Percentiles rank a stretch among this genome's conserved stretches.
phyloP scores from a whole-genome alignment of 495 filamentous ascomycete species.

The Tuber melanosporum region DNA sequence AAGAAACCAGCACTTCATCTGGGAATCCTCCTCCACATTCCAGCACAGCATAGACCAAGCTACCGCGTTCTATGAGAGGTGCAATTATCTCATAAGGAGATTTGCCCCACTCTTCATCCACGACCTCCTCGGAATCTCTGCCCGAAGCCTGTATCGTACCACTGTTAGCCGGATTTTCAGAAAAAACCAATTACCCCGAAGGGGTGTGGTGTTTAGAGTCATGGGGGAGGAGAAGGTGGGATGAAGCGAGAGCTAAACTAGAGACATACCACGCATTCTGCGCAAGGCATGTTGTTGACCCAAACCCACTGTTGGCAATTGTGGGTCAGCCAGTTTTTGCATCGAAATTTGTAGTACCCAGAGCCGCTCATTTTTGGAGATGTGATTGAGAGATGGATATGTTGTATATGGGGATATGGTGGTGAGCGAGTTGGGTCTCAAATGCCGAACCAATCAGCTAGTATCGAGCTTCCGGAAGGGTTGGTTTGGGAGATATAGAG shows the following conservation, averaged over 20 bases:
- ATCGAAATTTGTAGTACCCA: conserved; percentile 57
- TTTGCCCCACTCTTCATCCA: background rate
- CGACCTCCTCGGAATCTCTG: conserved; percentile 16
- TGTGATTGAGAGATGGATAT: background rate
- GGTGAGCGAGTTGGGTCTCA: background rate
- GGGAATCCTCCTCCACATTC: conserved; percentile 18
- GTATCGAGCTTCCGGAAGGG: background rate
- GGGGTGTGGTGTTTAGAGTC: background rate
- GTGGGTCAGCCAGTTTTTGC: conserved; percentile 55
- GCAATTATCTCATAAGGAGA: conserved; percentile 14
- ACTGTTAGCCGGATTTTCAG: background rate
- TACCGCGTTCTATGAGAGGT: conserved; percentile 18
- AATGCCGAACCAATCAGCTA: background rate
- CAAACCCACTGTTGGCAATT: conserved; percentile 59
- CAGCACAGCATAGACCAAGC: conserved; percentile 19
- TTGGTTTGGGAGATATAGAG: background rate
- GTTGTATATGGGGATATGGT: background rate
- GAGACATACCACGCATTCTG: conserved; percentile 52
- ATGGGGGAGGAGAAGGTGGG: background rate
- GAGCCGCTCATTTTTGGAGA: conserved; percentile 50
- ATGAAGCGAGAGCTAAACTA: background rate
- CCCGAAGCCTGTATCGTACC: conserved; percentile 23
- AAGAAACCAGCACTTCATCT: conserved; percentile 12
- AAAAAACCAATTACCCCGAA: conserved; percentile 8
- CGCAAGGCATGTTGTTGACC: conserved; percentile 54